These are phyloP conservation scores for Penicillium sp. DNA, from an alignment of 2,329 filamentous ascomycete species.

Conservation along the genomic window DNA sequence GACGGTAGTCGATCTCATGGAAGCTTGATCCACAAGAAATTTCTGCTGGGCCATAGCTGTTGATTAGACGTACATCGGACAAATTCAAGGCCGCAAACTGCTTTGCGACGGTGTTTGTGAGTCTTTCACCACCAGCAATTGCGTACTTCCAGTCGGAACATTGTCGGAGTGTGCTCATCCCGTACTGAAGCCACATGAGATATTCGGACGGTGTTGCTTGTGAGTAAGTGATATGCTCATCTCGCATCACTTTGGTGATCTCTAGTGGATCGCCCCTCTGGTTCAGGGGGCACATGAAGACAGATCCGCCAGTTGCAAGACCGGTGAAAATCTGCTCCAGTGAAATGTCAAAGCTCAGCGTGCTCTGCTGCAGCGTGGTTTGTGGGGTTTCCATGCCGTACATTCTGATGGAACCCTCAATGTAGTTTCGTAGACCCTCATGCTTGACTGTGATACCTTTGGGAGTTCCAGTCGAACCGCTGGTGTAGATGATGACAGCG, in stretches of 20 bases:
- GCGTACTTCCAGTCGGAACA: conserved; percentile 5
- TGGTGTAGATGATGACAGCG: conserved; percentile 9
- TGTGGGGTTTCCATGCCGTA: background rate
- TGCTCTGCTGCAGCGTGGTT: conserved; percentile 12
- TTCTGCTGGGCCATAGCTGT: conserved; percentile 16
- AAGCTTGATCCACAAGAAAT: conserved; percentile 8
- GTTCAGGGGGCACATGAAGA: background rate
- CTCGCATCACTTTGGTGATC: conserved; percentile 3
- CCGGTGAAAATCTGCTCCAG: conserved; percentile 7
- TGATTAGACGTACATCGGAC: background rate
- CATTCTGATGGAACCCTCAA: background rate
- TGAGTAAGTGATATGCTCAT: conserved; percentile 6
- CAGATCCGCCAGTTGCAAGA: conserved; percentile 7
- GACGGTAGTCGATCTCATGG: conserved; percentile 7
- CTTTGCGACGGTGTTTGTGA: background rate
- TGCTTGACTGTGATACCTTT: conserved; percentile 16
- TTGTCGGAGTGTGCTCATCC: background rate
- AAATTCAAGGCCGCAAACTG: conserved; percentile 3
- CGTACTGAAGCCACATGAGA: background rate
- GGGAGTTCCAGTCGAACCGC: conserved; percentile 15
- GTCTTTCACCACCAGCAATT: conserved; percentile 6
- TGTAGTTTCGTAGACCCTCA: background rate
- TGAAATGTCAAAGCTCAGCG: conserved; percentile 10
- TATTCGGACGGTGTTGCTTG: conserved; percentile 6
- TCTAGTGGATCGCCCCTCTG: conserved; percentile 5